Evolutionary conservation across 2,329 filamentous ascomycete genomes (phyloP), one percentile per base, ranked within the genome.

Genomic region (Fusarium sp.): DNA sequence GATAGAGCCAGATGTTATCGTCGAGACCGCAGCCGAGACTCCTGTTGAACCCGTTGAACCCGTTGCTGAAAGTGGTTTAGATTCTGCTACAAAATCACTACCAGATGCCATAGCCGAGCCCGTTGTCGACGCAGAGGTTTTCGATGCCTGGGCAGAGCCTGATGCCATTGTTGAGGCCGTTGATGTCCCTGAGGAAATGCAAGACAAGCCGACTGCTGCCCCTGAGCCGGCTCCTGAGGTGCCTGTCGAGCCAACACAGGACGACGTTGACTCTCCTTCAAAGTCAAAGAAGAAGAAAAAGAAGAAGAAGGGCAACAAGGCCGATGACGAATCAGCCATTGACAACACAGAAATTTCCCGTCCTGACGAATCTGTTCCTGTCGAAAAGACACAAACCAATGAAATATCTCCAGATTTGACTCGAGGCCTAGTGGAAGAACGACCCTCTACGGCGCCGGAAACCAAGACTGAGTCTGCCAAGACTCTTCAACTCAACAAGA

Each of bases 231-330:
- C 37, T 17, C 35, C 47, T 15, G 60, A 71, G 48, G 33, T 43
- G 17, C 23, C 43, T n/a, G 19, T 19, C 3, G 62, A 65, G 39
- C 13, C 57, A 51, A 32, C 49, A 9, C 39, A 50, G n/a, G 61
- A 59, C 17, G 62, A 74, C 14, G 40, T 41, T 27, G 40, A 52
- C 17, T 20, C 30, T 35, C 11, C 60, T 8, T 50, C 68, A 7
- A 67, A 57, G 49, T 67, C 66, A 32, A 74, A 75, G 48, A 75
- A 75, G 52, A 75, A 75, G 47, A 73, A 75, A 35, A 75, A 75
- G 44, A 75, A 74, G 65, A 74, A 71, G 67, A 74, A 75, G 57
- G 56, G 56, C 20, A 30, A 30, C 14, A 73, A 62, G 22, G 32
- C 49, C 14, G 64, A 68, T 25, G 70, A 69, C 13, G 32, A 61